Base-by-base conservation (phyloP, 495 filamentous ascomycete genomes). In the Aspergillus incahuasiensis region DNA sequence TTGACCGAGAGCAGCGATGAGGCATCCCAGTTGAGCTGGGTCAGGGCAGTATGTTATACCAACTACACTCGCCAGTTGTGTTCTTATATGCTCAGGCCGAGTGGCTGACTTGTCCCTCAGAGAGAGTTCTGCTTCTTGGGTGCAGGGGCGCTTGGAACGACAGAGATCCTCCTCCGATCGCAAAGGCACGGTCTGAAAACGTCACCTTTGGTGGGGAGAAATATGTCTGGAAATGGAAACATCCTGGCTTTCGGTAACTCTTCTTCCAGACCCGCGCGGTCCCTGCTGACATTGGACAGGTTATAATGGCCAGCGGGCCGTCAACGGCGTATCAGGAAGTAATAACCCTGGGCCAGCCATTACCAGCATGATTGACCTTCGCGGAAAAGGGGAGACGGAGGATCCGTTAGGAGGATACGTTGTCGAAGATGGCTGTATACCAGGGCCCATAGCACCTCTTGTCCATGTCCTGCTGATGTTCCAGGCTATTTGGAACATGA, bases 151-250 rank as follows among this genome's bases (percentile, higher is more conserved):
- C 70, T 87, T 16, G 84, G 80, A 15, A 82, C 82, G 0, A 86
- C 84, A 9, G 85, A 86, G 68, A 86, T 88, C 43, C 66, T 89
- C 43, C 79, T 89, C 6, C 74, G 83, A 20, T 85, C 83, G 54
- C 83, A 77, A 64, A 68, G 79, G 34, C 75, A 79, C 62, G 84
- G 85, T 0, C 67, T 88, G 4, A 57, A 70, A 2, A 75, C 81
- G 72, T 87, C 83, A 59, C 66, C 78, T 16, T 69, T 69, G 38
- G 77, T 86, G 25, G 85, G 84, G 19, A 71, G 79, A 46, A 78
- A 81, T 47, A 83, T 88, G 76, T 84, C 82, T 61, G 85, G 85
- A 16, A 89, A 89, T 61, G 85, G 86, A 2, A 84, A 86, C 56
- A 79, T 88, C 53, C 62, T 88, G 28, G 74, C 77, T 5, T 87